These are phyloP conservation scores for Lupinus albus DNA, from an alignment of 306 rosid genomes.

Conservation along the genomic window DNA sequence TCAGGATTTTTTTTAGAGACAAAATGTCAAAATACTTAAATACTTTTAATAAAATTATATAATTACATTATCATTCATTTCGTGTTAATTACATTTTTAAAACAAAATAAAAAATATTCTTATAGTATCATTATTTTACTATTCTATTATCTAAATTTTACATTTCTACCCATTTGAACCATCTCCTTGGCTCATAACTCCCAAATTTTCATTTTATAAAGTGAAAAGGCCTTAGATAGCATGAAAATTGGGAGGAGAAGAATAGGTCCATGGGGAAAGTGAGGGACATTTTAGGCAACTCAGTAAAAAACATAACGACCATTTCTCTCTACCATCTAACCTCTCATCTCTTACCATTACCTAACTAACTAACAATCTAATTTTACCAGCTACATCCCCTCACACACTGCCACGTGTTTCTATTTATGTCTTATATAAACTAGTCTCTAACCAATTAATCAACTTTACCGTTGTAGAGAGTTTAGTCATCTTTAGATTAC, in stretches of 20 bases:
- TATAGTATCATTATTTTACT: too few species aligned
- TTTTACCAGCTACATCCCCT: conserved; percentile 32
- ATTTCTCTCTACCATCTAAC: conserved; percentile 33
- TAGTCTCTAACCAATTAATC: conserved; percentile 3
- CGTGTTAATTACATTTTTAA: too few species aligned
- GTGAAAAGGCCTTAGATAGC: too few species aligned
- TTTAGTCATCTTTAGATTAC: not conserved
- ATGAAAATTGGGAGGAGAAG: conserved; percentile 31
- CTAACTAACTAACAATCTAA: conserved; percentile 19
- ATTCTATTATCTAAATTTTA: too few species aligned
- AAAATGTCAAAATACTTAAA: too few species aligned
- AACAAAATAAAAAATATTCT: too few species aligned
- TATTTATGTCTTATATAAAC: conserved; percentile 47
- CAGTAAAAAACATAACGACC: conserved; percentile 42
- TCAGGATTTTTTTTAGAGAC: too few species aligned
- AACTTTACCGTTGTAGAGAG: conserved; percentile 40
- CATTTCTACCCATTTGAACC: too few species aligned
- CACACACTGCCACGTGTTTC: conserved; percentile 36
- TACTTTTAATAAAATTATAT: too few species aligned
- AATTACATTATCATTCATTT: too few species aligned
- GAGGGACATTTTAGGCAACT: conserved; percentile 41
- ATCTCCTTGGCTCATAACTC: too few species aligned
- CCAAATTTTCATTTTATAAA: too few species aligned
- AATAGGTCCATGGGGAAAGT: conserved; percentile 35
- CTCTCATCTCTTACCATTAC: conserved; percentile 21